phyloP scores from a whole-genome alignment of 176 grass and related monocot genomes.

The Eleusine coracana region DNA sequence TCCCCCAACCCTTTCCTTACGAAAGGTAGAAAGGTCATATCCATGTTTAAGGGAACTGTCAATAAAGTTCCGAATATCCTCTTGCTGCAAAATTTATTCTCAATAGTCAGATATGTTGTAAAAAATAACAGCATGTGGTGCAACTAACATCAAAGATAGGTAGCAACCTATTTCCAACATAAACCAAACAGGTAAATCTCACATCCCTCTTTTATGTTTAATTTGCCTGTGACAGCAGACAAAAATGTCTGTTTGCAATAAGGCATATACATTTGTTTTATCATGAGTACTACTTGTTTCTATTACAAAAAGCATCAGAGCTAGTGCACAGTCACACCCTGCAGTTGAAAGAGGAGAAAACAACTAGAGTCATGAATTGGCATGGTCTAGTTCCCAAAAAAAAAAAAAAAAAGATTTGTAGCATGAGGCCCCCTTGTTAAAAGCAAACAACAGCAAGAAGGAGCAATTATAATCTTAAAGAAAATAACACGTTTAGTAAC shows the following conservation, averaged over 20 bases:
- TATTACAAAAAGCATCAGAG: constrained; percentile 14
- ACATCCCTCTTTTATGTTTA: not conserved
- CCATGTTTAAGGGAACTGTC: constrained; percentile 86
- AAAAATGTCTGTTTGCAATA: not conserved
- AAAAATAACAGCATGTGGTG: constrained; percentile 16
- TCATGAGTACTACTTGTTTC: not conserved
- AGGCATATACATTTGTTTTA: not conserved
- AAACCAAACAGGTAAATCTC: constrained; percentile 18
- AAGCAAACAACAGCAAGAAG: not conserved
- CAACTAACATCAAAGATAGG: constrained; percentile 21
- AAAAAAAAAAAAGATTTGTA: not conserved
- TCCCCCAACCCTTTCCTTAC: constrained; percentile 94
- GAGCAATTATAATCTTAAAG: not conserved
- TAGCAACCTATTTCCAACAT: constrained; percentile 1
- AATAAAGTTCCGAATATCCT: constrained; percentile 93
- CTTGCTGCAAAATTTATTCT: constrained; percentile 82
- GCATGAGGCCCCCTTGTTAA: not conserved
- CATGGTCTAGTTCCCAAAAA: not conserved
- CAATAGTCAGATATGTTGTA: constrained; percentile 26
- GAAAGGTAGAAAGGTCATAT: constrained; percentile 73
- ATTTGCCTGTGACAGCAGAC: not conserved
- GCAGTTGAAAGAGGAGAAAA: not conserved
- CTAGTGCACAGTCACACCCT: not conserved
- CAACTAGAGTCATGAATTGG: not conserved
- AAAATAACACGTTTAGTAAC: not conserved